phyloP scores from a whole-genome alignment of 345 rosid genomes.

The Hibiscus tridactylites region DNA sequence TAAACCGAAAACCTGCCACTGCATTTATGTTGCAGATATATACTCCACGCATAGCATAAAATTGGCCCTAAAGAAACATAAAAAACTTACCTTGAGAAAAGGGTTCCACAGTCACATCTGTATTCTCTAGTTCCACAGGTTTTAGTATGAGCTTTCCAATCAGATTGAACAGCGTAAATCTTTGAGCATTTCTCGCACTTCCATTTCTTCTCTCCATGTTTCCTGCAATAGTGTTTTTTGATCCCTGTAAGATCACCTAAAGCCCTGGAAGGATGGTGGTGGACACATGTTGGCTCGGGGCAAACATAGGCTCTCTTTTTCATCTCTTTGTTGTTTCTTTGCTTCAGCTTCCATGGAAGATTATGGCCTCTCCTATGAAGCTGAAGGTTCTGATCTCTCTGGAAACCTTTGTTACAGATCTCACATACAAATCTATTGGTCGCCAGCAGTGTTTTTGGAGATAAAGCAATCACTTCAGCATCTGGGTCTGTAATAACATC shows the following conservation, averaged over 20 bases:
- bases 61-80: neutral
- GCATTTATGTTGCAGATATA: too few species aligned
- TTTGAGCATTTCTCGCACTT: slow-evolving; percentile 89
- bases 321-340: slow-evolving; percentile 47
- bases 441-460: slow-evolving; percentile 71
- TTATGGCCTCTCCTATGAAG: slow-evolving; percentile 96
- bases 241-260: slow-evolving; percentile 94
- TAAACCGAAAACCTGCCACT: too few species aligned
- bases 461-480: slow-evolving; percentile 84
- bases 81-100: slow-evolving; percentile 62
- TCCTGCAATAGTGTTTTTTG: slow-evolving; percentile 87
- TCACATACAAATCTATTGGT: slow-evolving; percentile 92
- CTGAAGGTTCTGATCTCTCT: slow-evolving; percentile 90
- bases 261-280: slow-evolving; percentile 90
- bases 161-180: slow-evolving; percentile 93
- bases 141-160: slow-evolving; percentile 94
- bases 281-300: slow-evolving; percentile 79
- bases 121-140: slow-evolving; percentile 94
- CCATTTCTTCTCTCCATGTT: slow-evolving; percentile 98
- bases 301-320: slow-evolving; percentile 68
- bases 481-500: slow-evolving; percentile 56
- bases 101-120: slow-evolving; percentile 92
- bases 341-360: slow-evolving; percentile 94
- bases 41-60: slow-evolving; percentile 27
- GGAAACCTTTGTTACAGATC: slow-evolving; percentile 93